Base-by-base conservation (phyloP, 176 grass and related monocot genomes). In the Guadua angustifolia region DNA sequence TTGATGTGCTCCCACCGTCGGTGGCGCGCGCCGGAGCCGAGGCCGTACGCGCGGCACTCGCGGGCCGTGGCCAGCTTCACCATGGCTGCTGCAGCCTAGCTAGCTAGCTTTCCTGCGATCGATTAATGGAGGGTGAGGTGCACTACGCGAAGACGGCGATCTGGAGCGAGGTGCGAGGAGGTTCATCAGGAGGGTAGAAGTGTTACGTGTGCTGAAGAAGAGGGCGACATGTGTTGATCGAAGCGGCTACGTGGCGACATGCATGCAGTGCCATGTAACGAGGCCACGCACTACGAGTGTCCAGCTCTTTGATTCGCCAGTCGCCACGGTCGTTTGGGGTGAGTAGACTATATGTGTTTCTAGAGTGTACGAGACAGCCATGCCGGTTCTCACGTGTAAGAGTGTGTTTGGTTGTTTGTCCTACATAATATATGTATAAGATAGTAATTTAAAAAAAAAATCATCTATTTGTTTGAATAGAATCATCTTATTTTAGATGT, bases 1-100 rank as follows among this genome's bases (percentile, higher is more conserved):
- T 92, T 98, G 85, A 98, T 85, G 89, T 90, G 90, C 88, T 98
- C 93, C 93, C 91, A 94, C 64, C 93, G 74, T 59, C 91, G 84
- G 80, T 92, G 87, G 72, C 80, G 80, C 49, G 35, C 60, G 58
- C 66, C 24, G 73, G 68, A 45, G 35, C 80, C 45, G 0, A 91
- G 80, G 65, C 89, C 88, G 85, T 98, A 98, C 4, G 83, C 74
- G 51, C 91, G 88, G 80, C 85, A 89, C 83, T 93, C 93, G 46
- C 92, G 75, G 73, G 86, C 92, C 32, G 92, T 89, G 21, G 95
- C 90, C 56, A 97, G 90, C 81, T 97, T 97, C 86, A 94, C 95
- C 95, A 97, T 97, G 79, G 78, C 77, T 19, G 24, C 4, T 1
- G 4, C 4, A 7, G 9, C 21, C 40, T 61, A 62, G 12, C 0